Evolutionary conservation across 768 basidiomycete genomes (phyloP), one percentile per base, ranked within the genome.

Genomic region (Russula earlei): DNA sequence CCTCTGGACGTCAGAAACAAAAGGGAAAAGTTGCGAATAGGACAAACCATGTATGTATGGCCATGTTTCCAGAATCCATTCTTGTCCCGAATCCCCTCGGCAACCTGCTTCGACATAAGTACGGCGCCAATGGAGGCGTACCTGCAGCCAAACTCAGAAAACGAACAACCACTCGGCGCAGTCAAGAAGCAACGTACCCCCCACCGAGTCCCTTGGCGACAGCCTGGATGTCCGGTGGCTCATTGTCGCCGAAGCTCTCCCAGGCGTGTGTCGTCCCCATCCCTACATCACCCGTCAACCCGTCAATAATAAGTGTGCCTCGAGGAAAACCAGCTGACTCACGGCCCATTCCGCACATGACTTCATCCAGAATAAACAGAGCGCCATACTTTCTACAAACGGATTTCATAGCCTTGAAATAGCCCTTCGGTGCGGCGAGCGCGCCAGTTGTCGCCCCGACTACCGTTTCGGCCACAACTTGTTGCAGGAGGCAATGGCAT

Each of bases 311-410:
- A 47, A 33, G 22, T 49, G 22, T 49, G 31, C 47, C 43, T 33
- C 48, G 43, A 46, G 56, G 49, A 25, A 24, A 34, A 43, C 36
- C 31, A 33, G 12, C 50, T 33, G 37, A 75, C 86, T 70, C 66
- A 85, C 90, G 81, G 55, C 91, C 89, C 85, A 92, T 91, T 42
- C 90, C 90, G 66, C 84, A 82, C 91, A 94, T 92, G 44, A 92
- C 87, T 70, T 94, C 92, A 64, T 95, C 92, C 34, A 92, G 76
- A 40, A 93, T 89, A 68, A 92, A 84, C 17, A 95, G 69, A 1
- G 81, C 87, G 63, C 62, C 76, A 63, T 64, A 84, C 68, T 85
- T 89, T 37, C 85, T 78, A 62, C 87, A 89, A 19, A 90, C 85
- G 11, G 83, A 82, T 63, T 85, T 88, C 82, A 91, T 87, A 8